A percentile compares a stretch with the other conserved stretches of the same genome.
Conservation (phyloP, 2,329 filamentous ascomycete genomes). For the Aspergillus awamori region DNA sequence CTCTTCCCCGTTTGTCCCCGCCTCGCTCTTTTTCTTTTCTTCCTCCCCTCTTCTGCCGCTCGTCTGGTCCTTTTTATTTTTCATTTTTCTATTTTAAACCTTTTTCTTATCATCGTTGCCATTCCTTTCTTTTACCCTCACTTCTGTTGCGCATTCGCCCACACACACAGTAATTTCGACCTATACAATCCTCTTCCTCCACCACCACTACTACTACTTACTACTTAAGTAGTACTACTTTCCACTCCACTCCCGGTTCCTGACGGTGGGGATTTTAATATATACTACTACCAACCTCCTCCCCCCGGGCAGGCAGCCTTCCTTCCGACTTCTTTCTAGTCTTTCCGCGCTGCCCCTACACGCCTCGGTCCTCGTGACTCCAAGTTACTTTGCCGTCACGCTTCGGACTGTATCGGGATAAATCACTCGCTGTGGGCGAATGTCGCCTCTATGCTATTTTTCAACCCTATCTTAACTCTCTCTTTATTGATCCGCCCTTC, state of each 20-base stretch:
- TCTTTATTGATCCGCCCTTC: conserved; percentile 39
- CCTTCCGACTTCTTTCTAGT: neutral
- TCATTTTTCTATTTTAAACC: too few species aligned
- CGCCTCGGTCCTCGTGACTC: conserved; percentile 17
- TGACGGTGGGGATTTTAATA: conserved; percentile 10
- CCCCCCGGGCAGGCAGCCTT: conserved; percentile 11
- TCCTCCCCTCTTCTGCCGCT: conserved; percentile 19
- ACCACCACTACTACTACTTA: neutral
- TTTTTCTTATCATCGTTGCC: conserved; percentile 22
- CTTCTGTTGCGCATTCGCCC: conserved; percentile 39
- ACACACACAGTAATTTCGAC: conserved; percentile 31
- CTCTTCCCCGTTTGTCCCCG: conserved; percentile 14
- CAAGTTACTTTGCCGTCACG: conserved; percentile 5
- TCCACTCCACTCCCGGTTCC: conserved; percentile 8
- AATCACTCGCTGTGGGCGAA: conserved; percentile 40
- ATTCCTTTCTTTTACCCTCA: conserved; percentile 32
- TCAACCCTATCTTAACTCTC: conserved; percentile 51
- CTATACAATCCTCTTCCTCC: conserved; percentile 8
- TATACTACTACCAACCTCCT: conserved; percentile 11
- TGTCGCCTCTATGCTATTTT: conserved; percentile 42
- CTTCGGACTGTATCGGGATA: conserved; percentile 14
- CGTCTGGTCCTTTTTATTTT: conserved; percentile 13
- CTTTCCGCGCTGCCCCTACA: neutral
- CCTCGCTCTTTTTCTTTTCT: conserved; percentile 21
- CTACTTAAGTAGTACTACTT: neutral